Evolutionary conservation across 1,284 basidiomycete genomes (phyloP).

Genomic region (Rhodotorula sp.): DNA sequence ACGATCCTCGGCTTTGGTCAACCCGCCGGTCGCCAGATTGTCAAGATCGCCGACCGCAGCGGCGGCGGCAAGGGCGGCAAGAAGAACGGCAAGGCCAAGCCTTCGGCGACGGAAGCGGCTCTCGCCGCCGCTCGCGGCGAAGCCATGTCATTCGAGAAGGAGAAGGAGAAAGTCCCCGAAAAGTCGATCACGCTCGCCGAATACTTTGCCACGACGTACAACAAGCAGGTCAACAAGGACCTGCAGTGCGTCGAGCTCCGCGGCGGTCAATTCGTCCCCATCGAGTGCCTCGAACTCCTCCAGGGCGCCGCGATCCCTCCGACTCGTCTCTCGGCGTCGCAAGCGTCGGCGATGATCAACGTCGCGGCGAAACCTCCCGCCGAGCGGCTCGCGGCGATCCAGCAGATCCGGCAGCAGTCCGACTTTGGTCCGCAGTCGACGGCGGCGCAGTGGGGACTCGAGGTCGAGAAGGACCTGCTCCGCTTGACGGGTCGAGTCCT

Average conservation of each 20-base stretch:
- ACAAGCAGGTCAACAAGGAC: conserved; percentile 44
- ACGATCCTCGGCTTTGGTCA: conserved; percentile 31
- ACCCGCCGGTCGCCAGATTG: conserved; percentile 15
- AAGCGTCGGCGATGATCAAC: conserved; percentile 49
- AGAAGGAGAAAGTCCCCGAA: neutral
- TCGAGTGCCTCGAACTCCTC: conserved; percentile 33
- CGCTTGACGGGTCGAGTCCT: conserved; percentile 49
- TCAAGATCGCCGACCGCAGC: conserved; percentile 12
- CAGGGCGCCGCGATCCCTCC: conserved; percentile 44
- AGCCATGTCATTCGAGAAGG: conserved; percentile 3
- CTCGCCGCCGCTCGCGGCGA: conserved; percentile 17
- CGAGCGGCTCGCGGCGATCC: conserved; percentile 45
- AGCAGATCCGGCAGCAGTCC: conserved; percentile 39
- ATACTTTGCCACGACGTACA: conserved; percentile 50
- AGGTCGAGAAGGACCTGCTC: conserved; percentile 48
- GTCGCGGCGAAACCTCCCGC: conserved; percentile 50
- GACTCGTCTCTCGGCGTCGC: conserved; percentile 21
- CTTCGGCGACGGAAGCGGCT: conserved; percentile 17
- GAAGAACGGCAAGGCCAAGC: conserved; percentile 14
- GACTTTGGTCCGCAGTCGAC: conserved; percentile 41
- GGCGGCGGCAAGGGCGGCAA: neutral
- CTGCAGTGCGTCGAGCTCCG: conserved; percentile 47
- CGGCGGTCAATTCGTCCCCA: conserved; percentile 25
- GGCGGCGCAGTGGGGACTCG: conserved; percentile 51
- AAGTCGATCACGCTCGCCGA: conserved; percentile 44